Evolutionary conservation across 805 yeast genomes (phyloP).

Genomic region (Brettanomyces anomalus): DNA sequence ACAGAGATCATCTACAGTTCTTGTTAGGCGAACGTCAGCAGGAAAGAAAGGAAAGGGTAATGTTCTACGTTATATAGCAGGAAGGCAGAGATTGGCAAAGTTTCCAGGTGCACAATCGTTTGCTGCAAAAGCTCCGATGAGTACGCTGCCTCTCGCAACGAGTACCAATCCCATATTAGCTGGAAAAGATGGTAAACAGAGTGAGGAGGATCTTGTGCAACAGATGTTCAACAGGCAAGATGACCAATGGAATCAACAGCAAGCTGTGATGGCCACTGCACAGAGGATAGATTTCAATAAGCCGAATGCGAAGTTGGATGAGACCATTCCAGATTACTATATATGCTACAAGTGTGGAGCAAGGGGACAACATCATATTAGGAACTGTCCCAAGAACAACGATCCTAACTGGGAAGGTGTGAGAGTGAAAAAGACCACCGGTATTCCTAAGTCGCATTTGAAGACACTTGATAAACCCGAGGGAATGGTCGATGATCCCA

Average conservation of each 20-base stretch:
- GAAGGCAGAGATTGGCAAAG: constrained; percentile 46
- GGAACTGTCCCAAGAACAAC: constrained; percentile 86
- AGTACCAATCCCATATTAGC: neutral
- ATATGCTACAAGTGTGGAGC: constrained; percentile 96
- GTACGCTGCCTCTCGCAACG: constrained; percentile 18
- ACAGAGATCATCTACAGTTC: constrained; percentile 77
- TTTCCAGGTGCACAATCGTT: constrained; percentile 10
- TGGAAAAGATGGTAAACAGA: constrained; percentile 17
- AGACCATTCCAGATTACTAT: constrained; percentile 89
- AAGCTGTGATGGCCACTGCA: constrained; percentile 80
- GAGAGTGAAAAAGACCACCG: constrained; percentile 85
- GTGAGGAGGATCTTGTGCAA: constrained; percentile 80
- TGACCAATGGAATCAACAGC: constrained; percentile 92
- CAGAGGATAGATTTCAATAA: constrained; percentile 45
- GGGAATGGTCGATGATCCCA: constrained; percentile 40
- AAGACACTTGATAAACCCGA: constrained; percentile 78
- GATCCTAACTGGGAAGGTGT: constrained; percentile 94
- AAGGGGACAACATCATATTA: constrained; percentile 88
- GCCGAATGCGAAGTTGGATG: constrained; percentile 39
- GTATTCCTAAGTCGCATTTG: constrained; percentile 91
- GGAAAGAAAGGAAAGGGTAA: constrained; percentile 39
- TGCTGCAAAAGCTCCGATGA: constrained; percentile 10
- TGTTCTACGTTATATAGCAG: constrained; percentile 63
- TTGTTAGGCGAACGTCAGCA: constrained; percentile 76
- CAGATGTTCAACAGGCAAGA: constrained; percentile 90